Conservation (phyloP, 805 yeast genomes). For the Hanseniaspora pseudoguilliermondii region DNA sequence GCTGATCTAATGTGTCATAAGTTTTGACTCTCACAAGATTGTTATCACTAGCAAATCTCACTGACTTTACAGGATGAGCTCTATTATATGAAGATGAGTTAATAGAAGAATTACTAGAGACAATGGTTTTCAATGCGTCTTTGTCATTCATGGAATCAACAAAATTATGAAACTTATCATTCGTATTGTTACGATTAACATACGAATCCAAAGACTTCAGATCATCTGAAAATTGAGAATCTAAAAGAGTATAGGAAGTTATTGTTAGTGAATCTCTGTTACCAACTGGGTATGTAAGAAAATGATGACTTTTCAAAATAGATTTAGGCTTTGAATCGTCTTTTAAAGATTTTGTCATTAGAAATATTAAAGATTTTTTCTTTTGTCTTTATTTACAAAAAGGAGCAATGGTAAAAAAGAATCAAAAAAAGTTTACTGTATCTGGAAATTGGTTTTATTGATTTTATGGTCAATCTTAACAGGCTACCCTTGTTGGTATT, state of each 20-base stretch:
- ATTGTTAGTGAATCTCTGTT: not conserved
- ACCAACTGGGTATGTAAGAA: not conserved
- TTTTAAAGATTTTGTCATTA: not conserved
- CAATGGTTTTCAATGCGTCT: not conserved
- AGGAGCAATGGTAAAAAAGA: no score
- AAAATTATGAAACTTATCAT: not conserved
- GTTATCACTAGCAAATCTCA: slow-evolving; percentile 7
- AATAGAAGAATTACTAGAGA: slow-evolving; percentile 20
- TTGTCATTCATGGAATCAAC: not conserved
- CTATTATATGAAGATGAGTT: slow-evolving; percentile 14
- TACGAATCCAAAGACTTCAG: not conserved
- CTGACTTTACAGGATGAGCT: slow-evolving; percentile 14
- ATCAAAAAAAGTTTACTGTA: no score
- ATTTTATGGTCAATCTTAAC: no score
- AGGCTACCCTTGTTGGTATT: no score
- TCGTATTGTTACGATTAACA: not conserved
- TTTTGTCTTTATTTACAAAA: no score
- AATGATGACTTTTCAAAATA: not conserved
- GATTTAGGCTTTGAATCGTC: not conserved
- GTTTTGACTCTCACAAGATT: slow-evolving; percentile 10
- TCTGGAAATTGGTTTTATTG: no score
- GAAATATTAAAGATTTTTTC: no score
- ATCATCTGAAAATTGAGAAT: not conserved
- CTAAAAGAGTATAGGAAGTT: not conserved
- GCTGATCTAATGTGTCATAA: not conserved